Percentiles rank a stretch among this genome's conserved stretches.
Conservation (phyloP, 495 filamentous ascomycete species). For the Tuber indicum region DNA sequence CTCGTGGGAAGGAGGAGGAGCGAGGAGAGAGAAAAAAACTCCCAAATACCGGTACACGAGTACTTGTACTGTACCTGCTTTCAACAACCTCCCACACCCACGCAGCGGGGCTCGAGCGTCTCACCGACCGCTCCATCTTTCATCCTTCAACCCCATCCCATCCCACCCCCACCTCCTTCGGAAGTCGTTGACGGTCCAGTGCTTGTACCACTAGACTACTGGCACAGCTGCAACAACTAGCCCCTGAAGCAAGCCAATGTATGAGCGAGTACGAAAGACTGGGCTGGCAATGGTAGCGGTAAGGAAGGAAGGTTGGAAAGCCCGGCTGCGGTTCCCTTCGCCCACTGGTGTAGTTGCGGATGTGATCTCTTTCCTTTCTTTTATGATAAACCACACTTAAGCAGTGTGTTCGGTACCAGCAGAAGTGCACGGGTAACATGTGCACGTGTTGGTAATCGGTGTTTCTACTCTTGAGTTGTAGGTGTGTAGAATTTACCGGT, state of each 20-base stretch:
- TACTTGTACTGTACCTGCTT: not conserved
- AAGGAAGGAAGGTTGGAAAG: not conserved
- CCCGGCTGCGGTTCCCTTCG: not conserved
- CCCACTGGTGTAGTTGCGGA: not conserved
- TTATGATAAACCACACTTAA: not conserved
- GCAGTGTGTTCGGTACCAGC: not conserved
- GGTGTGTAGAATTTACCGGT: not conserved
- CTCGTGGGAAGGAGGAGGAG: not conserved
- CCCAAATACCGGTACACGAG: not conserved
- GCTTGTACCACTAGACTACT: too few relatives aligned
- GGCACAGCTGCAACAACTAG: not conserved
- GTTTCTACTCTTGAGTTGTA: not conserved
- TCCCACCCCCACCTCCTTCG: not conserved
- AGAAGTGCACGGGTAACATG: not conserved
- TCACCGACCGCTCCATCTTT: not conserved
- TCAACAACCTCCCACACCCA: not conserved
- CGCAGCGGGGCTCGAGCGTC: not conserved
- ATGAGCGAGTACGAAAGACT: not conserved
- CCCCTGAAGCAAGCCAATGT: not conserved
- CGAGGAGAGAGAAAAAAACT: not conserved
- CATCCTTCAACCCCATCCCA: not conserved
- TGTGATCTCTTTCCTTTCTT: not conserved
- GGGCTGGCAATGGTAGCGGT: not conserved
- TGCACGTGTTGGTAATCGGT: not conserved
- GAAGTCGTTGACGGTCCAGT: not conserved